Evolutionary conservation across 306 rosid genomes (phyloP), one percentile per base, ranked within the genome.

Genomic region (Dryas octopetala): DNA sequence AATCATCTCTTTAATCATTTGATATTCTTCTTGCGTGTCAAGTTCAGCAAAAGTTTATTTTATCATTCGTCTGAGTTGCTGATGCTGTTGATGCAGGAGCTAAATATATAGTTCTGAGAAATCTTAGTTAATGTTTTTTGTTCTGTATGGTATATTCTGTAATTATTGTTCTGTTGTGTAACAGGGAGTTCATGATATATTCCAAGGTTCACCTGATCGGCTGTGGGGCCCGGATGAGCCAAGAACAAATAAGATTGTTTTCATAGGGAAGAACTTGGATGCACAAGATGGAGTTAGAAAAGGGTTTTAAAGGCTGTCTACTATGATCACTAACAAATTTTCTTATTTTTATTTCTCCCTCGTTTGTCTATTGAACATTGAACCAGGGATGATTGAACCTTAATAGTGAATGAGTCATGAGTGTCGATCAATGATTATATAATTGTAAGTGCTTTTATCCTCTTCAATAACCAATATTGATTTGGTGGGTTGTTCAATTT

Each of bases 151-250:
- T 60, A 32, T 38, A 6, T 53, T 52, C n/a, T 2, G 26, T 6
- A 17, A 44, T 54, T 10, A 3, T 54, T 3, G 3, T n/a, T 49
- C 19, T 13, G 54, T 76, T 79, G 55, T 74, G 79, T 69, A 70
- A 76, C 89, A 95, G 98, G 98, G 97, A 62, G 98, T 91, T 74
- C 98, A 95, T 73, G 98, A 95, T 84, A 91, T 95, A 78, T 95
- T 95, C 85, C 97, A 91, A 91, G 98, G 98, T 60, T 90, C 97
- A 9, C 98, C 98, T 0, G 98, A 95, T 73, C 91, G 98, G 79
- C 68, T 86, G 91, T 95, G 98, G 98, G 89, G 92, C 7, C 17
- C 85, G 23, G 84, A 90, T 38, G 99, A 95, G 84, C 82, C 89
- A 55, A 90, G 97, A 82, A 74, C 79, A 49, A 95, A 92, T 88